Percentiles rank a stretch among this genome's conserved stretches.
phyloP scores from a whole-genome alignment of 495 filamentous ascomycete genomes.

The Neurospora africana region DNA sequence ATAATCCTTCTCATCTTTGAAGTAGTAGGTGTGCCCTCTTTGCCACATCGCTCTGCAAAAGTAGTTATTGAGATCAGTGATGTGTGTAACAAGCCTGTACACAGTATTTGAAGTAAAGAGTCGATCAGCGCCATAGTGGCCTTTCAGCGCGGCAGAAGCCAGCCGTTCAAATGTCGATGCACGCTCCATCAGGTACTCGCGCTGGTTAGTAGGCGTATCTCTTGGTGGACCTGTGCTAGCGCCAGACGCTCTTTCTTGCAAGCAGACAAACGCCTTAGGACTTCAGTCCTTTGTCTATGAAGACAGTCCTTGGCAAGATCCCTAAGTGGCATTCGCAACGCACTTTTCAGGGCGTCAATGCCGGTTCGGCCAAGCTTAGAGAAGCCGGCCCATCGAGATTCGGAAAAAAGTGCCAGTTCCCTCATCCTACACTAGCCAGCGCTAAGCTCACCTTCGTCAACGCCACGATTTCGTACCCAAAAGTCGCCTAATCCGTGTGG shows the following conservation, averaged over 20 bases:
- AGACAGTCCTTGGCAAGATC: constrained; percentile 42
- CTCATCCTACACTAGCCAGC: constrained; percentile 16
- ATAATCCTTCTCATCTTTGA: neutral
- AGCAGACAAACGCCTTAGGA: constrained; percentile 28
- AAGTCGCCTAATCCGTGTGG: constrained; percentile 44
- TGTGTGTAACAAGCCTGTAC: neutral
- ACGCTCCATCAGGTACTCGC: constrained; percentile 3
- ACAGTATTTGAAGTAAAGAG: constrained; percentile 25
- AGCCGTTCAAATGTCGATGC: constrained; percentile 4
- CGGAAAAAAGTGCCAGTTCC: constrained; percentile 30
- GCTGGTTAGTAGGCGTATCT: constrained; percentile 15
- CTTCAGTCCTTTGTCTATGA: constrained; percentile 36
- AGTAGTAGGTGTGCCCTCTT: neutral
- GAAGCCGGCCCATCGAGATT: constrained; percentile 35
- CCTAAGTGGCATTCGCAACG: constrained; percentile 33
- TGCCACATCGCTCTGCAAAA: neutral
- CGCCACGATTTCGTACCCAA: constrained; percentile 46
- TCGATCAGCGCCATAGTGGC: constrained; percentile 31
- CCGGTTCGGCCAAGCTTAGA: constrained; percentile 35
- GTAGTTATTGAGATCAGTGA: neutral
- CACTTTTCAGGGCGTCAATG: constrained; percentile 34
- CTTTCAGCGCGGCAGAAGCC: constrained; percentile 6
- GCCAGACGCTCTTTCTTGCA: constrained; percentile 22
- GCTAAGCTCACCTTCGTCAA: constrained; percentile 17
- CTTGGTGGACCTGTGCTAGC: constrained; percentile 39